Conservation (phyloP, 164 flowering plant species). For the grape (Vitis vinifera) region DNA sequence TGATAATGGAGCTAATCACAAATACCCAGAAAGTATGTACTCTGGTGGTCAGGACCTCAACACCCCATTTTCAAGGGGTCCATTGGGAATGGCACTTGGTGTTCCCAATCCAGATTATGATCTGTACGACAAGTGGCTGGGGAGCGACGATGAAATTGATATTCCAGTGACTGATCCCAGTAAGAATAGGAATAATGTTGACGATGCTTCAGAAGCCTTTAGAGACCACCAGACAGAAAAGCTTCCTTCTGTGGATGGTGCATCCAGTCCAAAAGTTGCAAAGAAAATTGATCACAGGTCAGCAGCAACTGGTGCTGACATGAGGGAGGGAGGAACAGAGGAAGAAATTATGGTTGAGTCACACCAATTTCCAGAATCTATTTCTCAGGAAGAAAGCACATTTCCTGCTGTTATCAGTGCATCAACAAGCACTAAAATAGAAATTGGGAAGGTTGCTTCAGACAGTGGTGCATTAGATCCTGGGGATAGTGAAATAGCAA, state of each 20-base stretch:
- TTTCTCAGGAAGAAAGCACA: slow-evolving; percentile 2
- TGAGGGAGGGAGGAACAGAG: slow-evolving; percentile 13
- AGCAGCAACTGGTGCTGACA: slow-evolving; percentile 2
- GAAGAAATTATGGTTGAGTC: slow-evolving; percentile 31
- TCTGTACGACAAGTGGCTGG: slow-evolving; percentile 43
- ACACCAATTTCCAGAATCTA: slow-evolving; percentile 15
- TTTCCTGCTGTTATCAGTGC: not conserved
- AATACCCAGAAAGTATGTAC: slow-evolving; percentile 22
- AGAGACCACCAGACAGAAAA: slow-evolving; percentile 12
- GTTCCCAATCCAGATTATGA: slow-evolving; percentile 36
- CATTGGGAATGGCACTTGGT: slow-evolving; percentile 13
- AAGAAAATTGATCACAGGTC: slow-evolving; percentile 12
- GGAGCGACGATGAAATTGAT: slow-evolving; percentile 35
- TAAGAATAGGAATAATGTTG: slow-evolving; percentile 11
- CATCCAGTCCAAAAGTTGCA: slow-evolving; percentile 6
- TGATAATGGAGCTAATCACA: slow-evolving; percentile 16
- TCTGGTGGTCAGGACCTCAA: slow-evolving; percentile 23
- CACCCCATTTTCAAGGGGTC: slow-evolving; percentile 20
- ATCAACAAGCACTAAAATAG: not conserved
- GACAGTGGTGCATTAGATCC: slow-evolving; percentile 6
- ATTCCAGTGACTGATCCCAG: slow-evolving; percentile 14
- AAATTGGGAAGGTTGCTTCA: not conserved
- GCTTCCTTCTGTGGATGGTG: not conserved
- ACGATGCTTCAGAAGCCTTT: slow-evolving; percentile 14
- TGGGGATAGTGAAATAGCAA: not conserved